A percentile compares a stretch with the other conserved stretches of the same genome.
phyloP scores from a whole-genome alignment of 768 basidiomycete genomes.

The Mycena vitilis region DNA sequence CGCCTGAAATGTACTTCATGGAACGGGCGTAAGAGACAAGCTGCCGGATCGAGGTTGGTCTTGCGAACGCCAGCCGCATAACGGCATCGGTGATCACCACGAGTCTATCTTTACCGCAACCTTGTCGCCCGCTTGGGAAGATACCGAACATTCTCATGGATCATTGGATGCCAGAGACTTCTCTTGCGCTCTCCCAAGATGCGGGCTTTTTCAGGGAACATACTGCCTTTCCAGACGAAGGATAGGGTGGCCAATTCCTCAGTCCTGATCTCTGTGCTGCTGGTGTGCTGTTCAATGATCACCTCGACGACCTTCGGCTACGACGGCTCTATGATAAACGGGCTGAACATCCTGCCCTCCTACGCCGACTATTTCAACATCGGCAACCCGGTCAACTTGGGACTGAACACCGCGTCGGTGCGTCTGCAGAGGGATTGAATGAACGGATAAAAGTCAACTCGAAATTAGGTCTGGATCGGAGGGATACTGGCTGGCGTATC shows the following conservation, averaged over 20 bases:
- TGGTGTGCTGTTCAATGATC: conserved; percentile 28
- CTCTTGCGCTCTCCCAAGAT: conserved; percentile 22
- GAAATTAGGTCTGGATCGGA: conserved; percentile 37
- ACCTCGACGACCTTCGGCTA: conserved; percentile 37
- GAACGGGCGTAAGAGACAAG: conserved; percentile 1
- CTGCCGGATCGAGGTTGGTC: conserved; percentile 9
- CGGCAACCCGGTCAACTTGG: conserved; percentile 22
- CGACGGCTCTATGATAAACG: conserved; percentile 34
- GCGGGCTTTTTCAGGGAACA: conserved; percentile 27
- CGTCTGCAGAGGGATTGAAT: neutral
- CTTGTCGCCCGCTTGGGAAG: no score
- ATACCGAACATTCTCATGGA: conserved; percentile 15
- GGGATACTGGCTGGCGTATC: conserved; percentile 40
- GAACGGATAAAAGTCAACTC: neutral
- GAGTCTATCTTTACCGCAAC: no score
- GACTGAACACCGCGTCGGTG: conserved; percentile 36
- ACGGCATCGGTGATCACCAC: neutral
- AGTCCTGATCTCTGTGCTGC: conserved; percentile 24
- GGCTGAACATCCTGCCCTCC: conserved; percentile 38
- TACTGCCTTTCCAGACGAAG: conserved; percentile 31
- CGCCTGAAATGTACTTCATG: conserved; percentile 52
- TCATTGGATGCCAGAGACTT: neutral
- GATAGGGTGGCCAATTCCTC: conserved; percentile 31
- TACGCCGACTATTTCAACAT: conserved; percentile 26
- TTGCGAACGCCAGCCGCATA: neutral